phyloP scores from a whole-genome alignment of 345 rosid genomes.

The Sonneratia caseolaris region DNA sequence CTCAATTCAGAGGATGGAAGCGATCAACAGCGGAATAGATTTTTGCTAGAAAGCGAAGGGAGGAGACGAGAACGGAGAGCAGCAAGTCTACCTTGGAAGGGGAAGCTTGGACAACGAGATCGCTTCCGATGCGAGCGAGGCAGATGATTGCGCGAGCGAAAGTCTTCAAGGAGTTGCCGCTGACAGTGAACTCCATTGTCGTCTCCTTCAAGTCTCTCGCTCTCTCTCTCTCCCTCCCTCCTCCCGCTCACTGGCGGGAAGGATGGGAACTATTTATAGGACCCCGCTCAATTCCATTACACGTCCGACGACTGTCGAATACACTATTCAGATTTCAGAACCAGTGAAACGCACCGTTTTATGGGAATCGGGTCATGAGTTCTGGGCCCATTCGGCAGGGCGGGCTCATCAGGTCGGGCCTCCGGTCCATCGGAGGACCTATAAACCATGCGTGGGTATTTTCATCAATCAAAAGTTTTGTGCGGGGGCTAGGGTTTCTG shows the following conservation, averaged over 20 bases:
- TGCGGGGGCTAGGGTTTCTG: slow-evolving; percentile 1
- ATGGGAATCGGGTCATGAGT: background rate
- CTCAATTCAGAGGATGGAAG: background rate
- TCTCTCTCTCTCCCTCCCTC: background rate
- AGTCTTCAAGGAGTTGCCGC: slow-evolving; percentile 72
- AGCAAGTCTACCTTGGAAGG: slow-evolving; percentile 44
- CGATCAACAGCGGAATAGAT: background rate
- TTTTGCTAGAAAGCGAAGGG: background rate
- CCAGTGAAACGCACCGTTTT: background rate
- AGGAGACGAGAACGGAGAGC: background rate
- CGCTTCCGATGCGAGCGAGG: slow-evolving; percentile 78
- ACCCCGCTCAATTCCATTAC: too few species aligned
- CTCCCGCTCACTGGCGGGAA: background rate
- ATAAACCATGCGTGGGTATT: background rate
- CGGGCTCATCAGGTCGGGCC: background rate
- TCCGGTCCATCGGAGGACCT: background rate
- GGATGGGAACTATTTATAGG: background rate
- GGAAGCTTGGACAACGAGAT: slow-evolving; percentile 71
- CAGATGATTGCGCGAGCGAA: slow-evolving; percentile 65
- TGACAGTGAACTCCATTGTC: slow-evolving; percentile 64
- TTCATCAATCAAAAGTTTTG: background rate
- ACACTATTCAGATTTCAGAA: too few species aligned
- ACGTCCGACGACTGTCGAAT: too few species aligned
- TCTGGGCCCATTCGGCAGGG: background rate
- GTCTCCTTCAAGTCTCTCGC: background rate